These are phyloP conservation scores for Dacryopinax primogenitus DNA, from an alignment of 768 basidiomycete species.

Conservation along the genomic window DNA sequence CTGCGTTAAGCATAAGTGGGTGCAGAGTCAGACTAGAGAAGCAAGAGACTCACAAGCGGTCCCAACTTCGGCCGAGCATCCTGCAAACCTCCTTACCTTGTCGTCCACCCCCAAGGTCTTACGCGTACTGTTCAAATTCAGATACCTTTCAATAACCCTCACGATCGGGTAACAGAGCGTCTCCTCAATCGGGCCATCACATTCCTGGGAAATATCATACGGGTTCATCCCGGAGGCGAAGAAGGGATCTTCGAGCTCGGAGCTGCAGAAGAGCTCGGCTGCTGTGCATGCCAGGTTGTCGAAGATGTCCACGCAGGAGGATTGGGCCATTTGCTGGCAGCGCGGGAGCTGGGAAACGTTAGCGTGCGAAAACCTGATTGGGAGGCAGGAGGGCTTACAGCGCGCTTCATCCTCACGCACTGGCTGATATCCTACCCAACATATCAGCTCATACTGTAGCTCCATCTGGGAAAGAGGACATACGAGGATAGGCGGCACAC, in stretches of 20 bases:
- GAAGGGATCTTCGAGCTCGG: constrained; percentile 37
- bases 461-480: constrained; percentile 7
- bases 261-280: constrained; percentile 52
- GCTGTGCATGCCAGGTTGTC: constrained; percentile 57
- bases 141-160: constrained; percentile 42
- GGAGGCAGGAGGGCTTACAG: constrained; percentile 18
- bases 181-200: constrained; percentile 22
- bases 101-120: constrained; percentile 44
- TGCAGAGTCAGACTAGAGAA: background rate
- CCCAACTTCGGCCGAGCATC: constrained; percentile 43
- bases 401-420: constrained; percentile 25
- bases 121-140: constrained; percentile 45
- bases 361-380: background rate
- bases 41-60: constrained; percentile 24
- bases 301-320: constrained; percentile 50
- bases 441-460: constrained; percentile 13
- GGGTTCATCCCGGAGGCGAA: constrained; percentile 30
- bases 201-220: constrained; percentile 26
- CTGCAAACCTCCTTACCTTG: constrained; percentile 39
- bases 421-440: constrained; percentile 14
- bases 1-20: background rate
- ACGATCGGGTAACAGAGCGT: constrained; percentile 46
- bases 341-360: constrained; percentile 42
- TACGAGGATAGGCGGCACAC: constrained; percentile 34
- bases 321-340: constrained; percentile 46